Evolutionary conservation across 2,329 filamentous ascomycete species (phyloP).

Genomic region (Acrodontium crateriforme): DNA sequence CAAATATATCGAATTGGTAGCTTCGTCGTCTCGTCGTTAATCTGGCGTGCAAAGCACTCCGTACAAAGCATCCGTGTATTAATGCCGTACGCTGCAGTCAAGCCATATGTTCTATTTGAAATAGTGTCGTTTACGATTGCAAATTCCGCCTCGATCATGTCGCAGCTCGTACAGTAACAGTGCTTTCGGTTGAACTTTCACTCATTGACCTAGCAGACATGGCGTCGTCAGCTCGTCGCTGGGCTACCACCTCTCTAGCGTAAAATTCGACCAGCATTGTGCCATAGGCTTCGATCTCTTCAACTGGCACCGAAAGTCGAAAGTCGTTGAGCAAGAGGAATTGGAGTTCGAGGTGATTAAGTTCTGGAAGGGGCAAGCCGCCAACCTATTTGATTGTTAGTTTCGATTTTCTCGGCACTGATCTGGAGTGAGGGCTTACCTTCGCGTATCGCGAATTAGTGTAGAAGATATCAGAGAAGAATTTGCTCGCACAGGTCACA

Average conservation of each 20-base stretch:
- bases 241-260: slow-evolving; percentile 70
- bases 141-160: no score
- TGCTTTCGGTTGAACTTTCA: slow-evolving; percentile 20
- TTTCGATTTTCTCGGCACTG: neutral
- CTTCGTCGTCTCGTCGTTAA: no score
- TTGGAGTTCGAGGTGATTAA: slow-evolving; percentile 93
- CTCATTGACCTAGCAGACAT: slow-evolving; percentile 16
- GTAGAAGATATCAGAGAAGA: slow-evolving; percentile 98
- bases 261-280: slow-evolving; percentile 99
- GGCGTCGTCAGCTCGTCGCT: slow-evolving; percentile 33
- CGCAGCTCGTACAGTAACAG: slow-evolving; percentile 15
- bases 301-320: slow-evolving; percentile 77
- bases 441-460: slow-evolving; percentile 98
- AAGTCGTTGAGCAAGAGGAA: slow-evolving; percentile 95
- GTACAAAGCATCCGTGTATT: no score
- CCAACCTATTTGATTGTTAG: slow-evolving; percentile 53
- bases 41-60: no score
- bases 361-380: slow-evolving; percentile 75
- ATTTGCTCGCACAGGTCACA: slow-evolving; percentile 97
- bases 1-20: no score
- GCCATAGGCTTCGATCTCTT: slow-evolving; percentile 91
- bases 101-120: no score
- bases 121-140: no score
- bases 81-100: no score
- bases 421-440: slow-evolving; percentile 42